Conservation (phyloP, 1,139 yeast species). For the Debaryomycetaceae sp. region DNA sequence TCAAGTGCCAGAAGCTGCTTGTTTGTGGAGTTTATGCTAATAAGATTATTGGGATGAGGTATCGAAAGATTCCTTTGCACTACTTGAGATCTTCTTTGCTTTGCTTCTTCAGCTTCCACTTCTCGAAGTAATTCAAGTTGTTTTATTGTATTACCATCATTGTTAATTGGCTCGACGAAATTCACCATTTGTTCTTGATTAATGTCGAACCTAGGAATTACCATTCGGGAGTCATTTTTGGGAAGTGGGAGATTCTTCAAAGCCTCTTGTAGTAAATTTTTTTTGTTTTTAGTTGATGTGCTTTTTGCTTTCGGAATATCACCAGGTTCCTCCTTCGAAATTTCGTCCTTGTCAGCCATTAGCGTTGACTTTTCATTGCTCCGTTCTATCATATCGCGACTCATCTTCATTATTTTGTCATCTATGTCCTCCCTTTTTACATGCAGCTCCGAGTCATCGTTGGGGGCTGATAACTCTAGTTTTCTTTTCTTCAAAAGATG, state of each 20-base stretch:
- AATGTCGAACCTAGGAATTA: constrained; percentile 23
- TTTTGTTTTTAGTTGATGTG: constrained; percentile 12
- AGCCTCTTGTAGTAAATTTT: constrained; percentile 13
- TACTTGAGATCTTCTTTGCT: constrained; percentile 45
- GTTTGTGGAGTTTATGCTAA: constrained; percentile 3
- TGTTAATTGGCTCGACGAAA: neutral
- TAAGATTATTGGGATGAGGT: constrained; percentile 32
- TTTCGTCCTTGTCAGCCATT: constrained; percentile 7
- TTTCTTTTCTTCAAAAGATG: constrained; percentile 49
- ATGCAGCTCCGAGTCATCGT: neutral
- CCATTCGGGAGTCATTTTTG: constrained; percentile 17
- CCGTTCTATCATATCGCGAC: constrained; percentile 17
- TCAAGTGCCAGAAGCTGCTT: constrained; percentile 11
- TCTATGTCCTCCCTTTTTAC: constrained; percentile 19
- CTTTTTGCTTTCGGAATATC: constrained; percentile 9
- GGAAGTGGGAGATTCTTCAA: constrained; percentile 30
- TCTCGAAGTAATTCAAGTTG: constrained; percentile 19
- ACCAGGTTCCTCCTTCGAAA: constrained; percentile 27
- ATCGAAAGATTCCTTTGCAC: constrained; percentile 49
- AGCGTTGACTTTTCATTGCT: constrained; percentile 16
- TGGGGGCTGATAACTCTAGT: constrained; percentile 52
- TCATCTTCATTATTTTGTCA: constrained; percentile 23
- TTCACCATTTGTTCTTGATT: constrained; percentile 16
- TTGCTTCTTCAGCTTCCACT: constrained; percentile 26
- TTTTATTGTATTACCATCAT: neutral